Base-by-base conservation (phyloP, 345 rosid genomes). In the Firmiana major region DNA sequence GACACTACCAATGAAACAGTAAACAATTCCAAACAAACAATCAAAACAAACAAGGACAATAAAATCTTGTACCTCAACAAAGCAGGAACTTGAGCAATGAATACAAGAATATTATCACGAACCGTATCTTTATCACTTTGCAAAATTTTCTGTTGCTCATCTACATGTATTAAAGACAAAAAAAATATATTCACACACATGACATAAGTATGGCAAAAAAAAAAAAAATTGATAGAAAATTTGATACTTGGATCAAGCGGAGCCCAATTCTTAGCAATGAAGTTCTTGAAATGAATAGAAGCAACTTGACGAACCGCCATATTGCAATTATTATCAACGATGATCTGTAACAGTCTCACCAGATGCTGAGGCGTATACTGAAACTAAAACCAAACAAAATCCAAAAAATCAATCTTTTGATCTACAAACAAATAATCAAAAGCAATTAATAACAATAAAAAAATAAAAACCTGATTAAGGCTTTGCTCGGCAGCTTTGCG, bases 271-370 rank as follows among this genome's bases (percentile, higher is more conserved):
- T 89, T 97, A 21, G 93, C 98, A 70, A 94, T 85, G 82, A 94
- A 94, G 84, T 97, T 94, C 83, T 97, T 97, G 85, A 97, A 97
- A 81, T 97, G 98, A 76, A 97, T 97, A 82, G 97, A 89, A 42
- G 99, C 99, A 65, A 90, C 90, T 80, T 97, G 99, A 63, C 99
- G 94, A 81, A 97, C 99, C 0, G 92, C 90, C 89, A 90, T 81
- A 71, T 94, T 92, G 7, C 91, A 92, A 51, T 82, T 88, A 73
- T 85, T 90, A 76, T 97, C 98, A 73, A 97, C 93, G 16, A 88
- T 92, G 80, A 97, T 91, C 92, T 89, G 97, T 83, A 97, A 78
- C 54, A 93, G 66, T 78, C 99, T 91, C 80, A 97, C 94, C 75
- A 97, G 86, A 84, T 97, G 99, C 90, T 94, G 97, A 1, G 98